phyloP scores from a whole-genome alignment of 305 asterid species.

The Fraxinus floribunda region DNA sequence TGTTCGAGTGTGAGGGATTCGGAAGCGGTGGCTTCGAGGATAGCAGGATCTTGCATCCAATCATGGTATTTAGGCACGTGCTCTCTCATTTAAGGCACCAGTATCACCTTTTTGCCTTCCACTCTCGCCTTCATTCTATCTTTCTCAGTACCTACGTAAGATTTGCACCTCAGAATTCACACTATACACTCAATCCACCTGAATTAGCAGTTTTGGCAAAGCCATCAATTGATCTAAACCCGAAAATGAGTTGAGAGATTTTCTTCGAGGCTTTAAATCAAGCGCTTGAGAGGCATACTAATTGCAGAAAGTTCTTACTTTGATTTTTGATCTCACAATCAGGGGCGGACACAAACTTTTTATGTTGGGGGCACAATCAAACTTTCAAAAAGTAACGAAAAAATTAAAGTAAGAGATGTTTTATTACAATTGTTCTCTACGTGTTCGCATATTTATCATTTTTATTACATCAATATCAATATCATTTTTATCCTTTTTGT shows the following conservation, averaged over 20 bases:
- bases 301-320: not conserved
- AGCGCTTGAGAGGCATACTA: not conserved
- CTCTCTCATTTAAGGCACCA: conserved; percentile 87
- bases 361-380: too few species aligned
- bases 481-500: too few species aligned
- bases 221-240: not conserved
- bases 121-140: conserved; percentile 55
- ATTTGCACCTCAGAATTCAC: not conserved
- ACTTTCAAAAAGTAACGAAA: too few species aligned
- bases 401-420: too few species aligned
- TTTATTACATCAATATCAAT: too few species aligned
- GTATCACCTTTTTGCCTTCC: conserved; percentile 70
- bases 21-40: conserved; percentile 87
- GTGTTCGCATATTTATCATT: too few species aligned
- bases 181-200: not conserved
- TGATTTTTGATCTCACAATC: too few species aligned
- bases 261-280: not conserved
- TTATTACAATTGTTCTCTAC: too few species aligned
- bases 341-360: too few species aligned
- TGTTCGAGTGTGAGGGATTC: conserved; percentile 78
- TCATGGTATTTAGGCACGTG: conserved; percentile 80
- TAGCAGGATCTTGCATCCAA: conserved; percentile 90
- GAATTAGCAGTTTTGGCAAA: not conserved
- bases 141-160: not conserved
- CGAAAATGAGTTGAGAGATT: not conserved